These are phyloP conservation scores for Cladosporium halotolerans DNA, from an alignment of 2,329 filamentous ascomycete genomes.

Conservation along the genomic window DNA sequence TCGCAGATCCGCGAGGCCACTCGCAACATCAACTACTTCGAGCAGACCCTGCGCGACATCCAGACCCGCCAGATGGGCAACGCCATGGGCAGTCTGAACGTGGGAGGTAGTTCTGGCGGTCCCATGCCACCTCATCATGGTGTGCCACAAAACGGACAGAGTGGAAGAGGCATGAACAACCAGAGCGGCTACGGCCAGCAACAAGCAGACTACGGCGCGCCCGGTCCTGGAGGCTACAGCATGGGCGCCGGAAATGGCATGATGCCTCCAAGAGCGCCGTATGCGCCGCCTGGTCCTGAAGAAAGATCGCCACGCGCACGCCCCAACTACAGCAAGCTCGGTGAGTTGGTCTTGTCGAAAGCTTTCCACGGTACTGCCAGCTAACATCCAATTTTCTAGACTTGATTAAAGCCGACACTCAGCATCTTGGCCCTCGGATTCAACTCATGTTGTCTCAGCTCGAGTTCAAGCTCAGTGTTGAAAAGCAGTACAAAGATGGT, in stretches of 20 bases:
- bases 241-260: slow-evolving; percentile 62
- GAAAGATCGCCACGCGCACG: slow-evolving; percentile 64
- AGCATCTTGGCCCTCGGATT: slow-evolving; percentile 90
- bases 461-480: slow-evolving; percentile 96
- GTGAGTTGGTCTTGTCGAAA: slow-evolving; percentile 46
- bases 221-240: slow-evolving; percentile 47
- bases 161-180: slow-evolving; percentile 47
- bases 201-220: slow-evolving; percentile 55
- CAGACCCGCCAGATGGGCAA: slow-evolving; percentile 71
- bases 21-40: slow-evolving; percentile 90
- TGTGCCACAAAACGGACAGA: slow-evolving; percentile 24
- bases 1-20: slow-evolving; percentile 90
- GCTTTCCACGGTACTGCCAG: neutral
- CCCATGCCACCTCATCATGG: slow-evolving; percentile 29
- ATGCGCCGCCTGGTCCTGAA: slow-evolving; percentile 64
- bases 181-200: slow-evolving; percentile 46
- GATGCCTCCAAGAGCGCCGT: slow-evolving; percentile 77
- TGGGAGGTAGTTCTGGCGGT: slow-evolving; percentile 37
- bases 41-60: slow-evolving; percentile 83
- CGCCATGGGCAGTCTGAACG: slow-evolving; percentile 60
- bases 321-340: slow-evolving; percentile 93
- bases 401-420: slow-evolving; percentile 96
- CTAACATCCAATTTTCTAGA: slow-evolving; percentile 49
- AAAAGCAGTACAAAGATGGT: slow-evolving; percentile 97
- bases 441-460: slow-evolving; percentile 98